Conservation (phyloP, 2,329 filamentous ascomycete species). For the Zymoseptoria crescenta region DNA sequence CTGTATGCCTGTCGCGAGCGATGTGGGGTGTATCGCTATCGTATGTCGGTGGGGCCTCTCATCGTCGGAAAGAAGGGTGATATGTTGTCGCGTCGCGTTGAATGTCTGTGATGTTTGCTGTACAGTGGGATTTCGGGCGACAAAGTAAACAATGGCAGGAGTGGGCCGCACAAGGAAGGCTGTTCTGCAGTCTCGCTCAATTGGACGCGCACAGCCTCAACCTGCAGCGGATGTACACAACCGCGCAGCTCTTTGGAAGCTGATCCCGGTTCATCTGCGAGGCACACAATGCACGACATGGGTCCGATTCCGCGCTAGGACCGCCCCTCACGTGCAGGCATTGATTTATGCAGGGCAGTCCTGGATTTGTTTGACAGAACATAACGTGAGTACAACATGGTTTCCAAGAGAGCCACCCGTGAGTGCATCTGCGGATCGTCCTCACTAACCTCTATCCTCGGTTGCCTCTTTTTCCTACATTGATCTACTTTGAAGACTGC, state of each 20-base stretch:
- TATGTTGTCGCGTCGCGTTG: background rate
- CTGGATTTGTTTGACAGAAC: background rate
- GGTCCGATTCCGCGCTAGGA: background rate
- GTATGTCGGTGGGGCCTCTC: background rate
- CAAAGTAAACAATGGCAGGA: background rate
- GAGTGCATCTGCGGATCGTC: background rate
- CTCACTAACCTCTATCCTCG: background rate
- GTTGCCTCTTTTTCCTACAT: background rate
- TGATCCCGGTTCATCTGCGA: background rate
- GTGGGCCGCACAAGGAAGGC: background rate
- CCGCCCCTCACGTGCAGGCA: background rate
- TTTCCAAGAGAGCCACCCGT: too few relatives aligned
- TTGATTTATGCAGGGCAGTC: background rate
- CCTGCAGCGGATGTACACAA: background rate
- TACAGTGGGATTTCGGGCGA: background rate
- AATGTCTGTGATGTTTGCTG: background rate
- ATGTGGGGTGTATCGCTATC: background rate
- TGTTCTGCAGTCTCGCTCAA: background rate
- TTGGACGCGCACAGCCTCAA: background rate
- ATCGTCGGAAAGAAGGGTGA: background rate
- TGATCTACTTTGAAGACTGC: background rate
- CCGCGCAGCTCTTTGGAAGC: background rate
- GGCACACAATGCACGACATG: background rate
- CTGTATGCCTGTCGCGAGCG: background rate
- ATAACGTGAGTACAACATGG: background rate